phyloP scores from a whole-genome alignment of 2,329 filamentous ascomycete species.

The Colletotrichum tropicicola region DNA sequence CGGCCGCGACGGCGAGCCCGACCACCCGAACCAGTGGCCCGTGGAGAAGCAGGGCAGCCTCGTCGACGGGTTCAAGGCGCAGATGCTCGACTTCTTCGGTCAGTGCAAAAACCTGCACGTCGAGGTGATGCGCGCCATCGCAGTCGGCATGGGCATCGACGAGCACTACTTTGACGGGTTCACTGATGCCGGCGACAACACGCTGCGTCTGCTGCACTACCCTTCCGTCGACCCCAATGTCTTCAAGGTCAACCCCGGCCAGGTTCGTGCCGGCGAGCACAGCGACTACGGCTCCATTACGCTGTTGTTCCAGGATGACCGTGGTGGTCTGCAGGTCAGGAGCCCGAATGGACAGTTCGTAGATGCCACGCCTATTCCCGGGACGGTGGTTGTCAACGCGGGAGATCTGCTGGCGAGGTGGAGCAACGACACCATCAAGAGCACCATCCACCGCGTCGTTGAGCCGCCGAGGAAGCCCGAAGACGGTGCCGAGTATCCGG shows the following conservation, averaged over 20 bases:
- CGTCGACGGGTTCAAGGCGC: constrained; percentile 69
- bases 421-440: constrained; percentile 92
- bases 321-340: constrained; percentile 66
- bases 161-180: constrained; percentile 80
- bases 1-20: constrained; percentile 66
- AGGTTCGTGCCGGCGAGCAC: constrained; percentile 82
- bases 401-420: constrained; percentile 87
- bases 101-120: constrained; percentile 78
- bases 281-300: constrained; percentile 73
- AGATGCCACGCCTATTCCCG: constrained; percentile 82
- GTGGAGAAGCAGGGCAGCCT: constrained; percentile 55
- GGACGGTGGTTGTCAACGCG: constrained; percentile 88
- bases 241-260: constrained; percentile 72
- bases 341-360: constrained; percentile 82
- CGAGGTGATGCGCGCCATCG: constrained; percentile 85
- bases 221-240: constrained; percentile 72
- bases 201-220: constrained; percentile 79
- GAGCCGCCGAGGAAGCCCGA: constrained; percentile 74
- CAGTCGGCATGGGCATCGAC: constrained; percentile 79
- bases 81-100: constrained; percentile 80
- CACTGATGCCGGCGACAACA: constrained; percentile 76
- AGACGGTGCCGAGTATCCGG: constrained; percentile 69
- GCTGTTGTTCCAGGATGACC: constrained; percentile 67
- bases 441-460: constrained; percentile 89
- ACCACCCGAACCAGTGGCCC: constrained; percentile 82